A percentile compares a stretch with the other conserved stretches of the same genome.
phyloP scores from a whole-genome alignment of 345 rosid genomes.

The Angophora floribunda region DNA sequence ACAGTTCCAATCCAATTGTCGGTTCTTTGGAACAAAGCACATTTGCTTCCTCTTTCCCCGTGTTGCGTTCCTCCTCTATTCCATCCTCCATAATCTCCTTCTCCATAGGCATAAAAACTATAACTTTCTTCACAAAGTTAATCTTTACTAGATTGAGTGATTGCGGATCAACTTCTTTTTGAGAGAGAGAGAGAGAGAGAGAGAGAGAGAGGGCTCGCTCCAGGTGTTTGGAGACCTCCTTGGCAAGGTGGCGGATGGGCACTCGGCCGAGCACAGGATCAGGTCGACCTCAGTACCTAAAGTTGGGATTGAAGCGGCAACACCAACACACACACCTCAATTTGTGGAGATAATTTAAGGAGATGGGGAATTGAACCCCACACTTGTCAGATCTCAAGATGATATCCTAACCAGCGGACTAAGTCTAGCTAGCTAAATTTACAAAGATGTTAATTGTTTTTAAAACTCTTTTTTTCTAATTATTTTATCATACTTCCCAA shows the following conservation, averaged over 20 bases:
- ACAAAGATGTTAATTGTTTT: background rate
- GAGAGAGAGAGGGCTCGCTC: background rate
- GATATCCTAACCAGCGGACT: background rate
- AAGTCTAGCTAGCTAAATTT: background rate
- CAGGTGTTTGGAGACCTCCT: no score
- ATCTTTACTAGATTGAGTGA: background rate
- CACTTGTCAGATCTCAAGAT: background rate
- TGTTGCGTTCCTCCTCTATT: background rate
- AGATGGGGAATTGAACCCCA: background rate
- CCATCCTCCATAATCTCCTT: background rate
- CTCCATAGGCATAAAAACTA: background rate
- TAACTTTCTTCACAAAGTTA: background rate
- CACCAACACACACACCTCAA: background rate
- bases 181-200: background rate
- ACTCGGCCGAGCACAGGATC: background rate
- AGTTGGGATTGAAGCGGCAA: background rate
- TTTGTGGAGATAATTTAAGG: background rate
- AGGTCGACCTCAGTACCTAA: background rate
- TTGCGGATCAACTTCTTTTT: background rate
- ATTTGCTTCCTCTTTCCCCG: background rate
- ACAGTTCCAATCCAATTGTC: rapidly evolving
- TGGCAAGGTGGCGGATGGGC: background rate
- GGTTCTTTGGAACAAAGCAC: background rate
- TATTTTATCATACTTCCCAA: background rate
- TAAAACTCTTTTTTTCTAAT: background rate